phyloP scores from a whole-genome alignment of 2,329 filamentous ascomycete genomes.

The Fusarium pilosicola region DNA sequence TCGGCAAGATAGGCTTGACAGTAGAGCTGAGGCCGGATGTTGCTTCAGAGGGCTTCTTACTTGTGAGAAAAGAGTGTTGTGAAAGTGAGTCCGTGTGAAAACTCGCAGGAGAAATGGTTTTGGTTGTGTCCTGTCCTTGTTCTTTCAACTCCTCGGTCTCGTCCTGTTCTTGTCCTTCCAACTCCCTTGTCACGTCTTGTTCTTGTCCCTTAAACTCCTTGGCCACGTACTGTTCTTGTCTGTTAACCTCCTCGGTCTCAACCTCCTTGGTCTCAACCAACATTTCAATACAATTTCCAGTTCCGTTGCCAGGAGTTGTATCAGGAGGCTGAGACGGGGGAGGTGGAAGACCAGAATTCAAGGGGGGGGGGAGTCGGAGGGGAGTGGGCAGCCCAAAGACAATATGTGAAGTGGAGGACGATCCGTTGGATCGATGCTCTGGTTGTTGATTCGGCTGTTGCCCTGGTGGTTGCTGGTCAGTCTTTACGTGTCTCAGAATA shows the following conservation, averaged over 20 bases:
- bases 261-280: neutral
- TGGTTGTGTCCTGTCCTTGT: neutral
- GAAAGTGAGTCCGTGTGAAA: neutral
- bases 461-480: neutral
- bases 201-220: neutral
- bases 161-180: no score
- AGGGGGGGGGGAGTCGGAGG: neutral
- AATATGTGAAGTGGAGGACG: no score
- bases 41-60: neutral
- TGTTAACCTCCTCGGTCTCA: neutral
- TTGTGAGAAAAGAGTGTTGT: neutral
- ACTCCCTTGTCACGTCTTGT: no score
- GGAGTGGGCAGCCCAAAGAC: no score
- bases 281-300: neutral
- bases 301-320: neutral
- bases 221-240: neutral
- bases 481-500: neutral
- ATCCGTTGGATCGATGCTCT: no score
- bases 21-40: neutral
- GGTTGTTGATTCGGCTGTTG: no score
- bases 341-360: neutral
- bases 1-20: neutral
- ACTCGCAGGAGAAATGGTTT: neutral
- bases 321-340: neutral
- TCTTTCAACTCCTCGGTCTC: no score